Percentiles rank a stretch among this genome's conserved stretches.
Conservation (phyloP, 257 asterid genomes). For the Solanum rostratum region DNA sequence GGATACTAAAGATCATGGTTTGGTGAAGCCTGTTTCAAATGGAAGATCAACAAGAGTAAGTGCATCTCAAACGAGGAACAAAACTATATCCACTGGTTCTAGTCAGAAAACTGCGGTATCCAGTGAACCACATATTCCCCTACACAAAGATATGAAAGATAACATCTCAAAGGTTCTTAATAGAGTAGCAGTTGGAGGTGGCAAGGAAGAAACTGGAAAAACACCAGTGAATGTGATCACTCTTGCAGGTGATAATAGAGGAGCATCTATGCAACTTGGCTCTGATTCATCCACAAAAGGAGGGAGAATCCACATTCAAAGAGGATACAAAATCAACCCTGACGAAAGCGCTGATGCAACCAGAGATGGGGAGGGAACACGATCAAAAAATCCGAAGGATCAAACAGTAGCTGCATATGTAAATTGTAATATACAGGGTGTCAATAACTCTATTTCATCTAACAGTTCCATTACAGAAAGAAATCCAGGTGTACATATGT, state of each 20-base stretch:
- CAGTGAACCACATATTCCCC: slow-evolving; percentile 20
- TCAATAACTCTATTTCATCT: slow-evolving; percentile 64
- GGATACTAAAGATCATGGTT: slow-evolving; percentile 9
- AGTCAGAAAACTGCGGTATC: slow-evolving; percentile 10
- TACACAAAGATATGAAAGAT: slow-evolving; percentile 28
- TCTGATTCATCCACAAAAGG: slow-evolving; percentile 29
- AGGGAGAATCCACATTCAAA: slow-evolving; percentile 43
- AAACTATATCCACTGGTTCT: neutral
- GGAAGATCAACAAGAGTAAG: slow-evolving; percentile 13
- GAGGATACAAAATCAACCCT: slow-evolving; percentile 57
- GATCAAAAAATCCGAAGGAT: slow-evolving; percentile 22
- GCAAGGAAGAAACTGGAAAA: slow-evolving; percentile 15
- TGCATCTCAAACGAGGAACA: neutral
- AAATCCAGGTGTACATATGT: slow-evolving; percentile 68
- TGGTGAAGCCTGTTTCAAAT: slow-evolving; percentile 6
- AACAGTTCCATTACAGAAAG: slow-evolving; percentile 46
- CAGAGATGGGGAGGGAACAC: slow-evolving; percentile 37
- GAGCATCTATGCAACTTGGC: slow-evolving; percentile 76
- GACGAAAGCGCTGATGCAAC: slow-evolving; percentile 14
- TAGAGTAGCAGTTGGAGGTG: slow-evolving; percentile 20
- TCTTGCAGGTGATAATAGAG: slow-evolving; percentile 84
- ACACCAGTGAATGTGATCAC: slow-evolving; percentile 51
- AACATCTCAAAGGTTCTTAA: slow-evolving; percentile 29
- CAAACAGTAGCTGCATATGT: slow-evolving; percentile 32
- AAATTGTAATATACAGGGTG: slow-evolving; percentile 68